phyloP scores from a whole-genome alignment of 192 early-diverging fungal genomes.

The Backusella tuberculispora region DNA sequence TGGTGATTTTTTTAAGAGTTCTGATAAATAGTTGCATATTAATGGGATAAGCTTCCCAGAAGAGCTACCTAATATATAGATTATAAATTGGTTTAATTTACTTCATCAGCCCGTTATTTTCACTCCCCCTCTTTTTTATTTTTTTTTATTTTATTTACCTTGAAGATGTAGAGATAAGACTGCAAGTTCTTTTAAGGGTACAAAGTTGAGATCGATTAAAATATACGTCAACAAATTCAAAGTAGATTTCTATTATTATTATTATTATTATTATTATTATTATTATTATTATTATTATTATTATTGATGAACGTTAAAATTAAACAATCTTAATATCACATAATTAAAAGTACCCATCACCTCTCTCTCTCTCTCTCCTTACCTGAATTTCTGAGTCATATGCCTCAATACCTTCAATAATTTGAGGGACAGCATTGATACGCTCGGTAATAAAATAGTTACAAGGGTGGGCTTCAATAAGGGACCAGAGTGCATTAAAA shows the following conservation, averaged over 20 bases:
- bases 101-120: background rate
- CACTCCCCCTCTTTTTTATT: background rate
- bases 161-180: constrained; percentile 59
- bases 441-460: constrained; percentile 64
- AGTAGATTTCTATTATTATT: constrained; percentile 50
- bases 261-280: no score
- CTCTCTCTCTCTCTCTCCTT: background rate
- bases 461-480: constrained; percentile 53
- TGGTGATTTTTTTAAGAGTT: constrained; percentile 48
- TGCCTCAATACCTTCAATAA: constrained; percentile 58
- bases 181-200: constrained; percentile 62
- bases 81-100: constrained; percentile 1
- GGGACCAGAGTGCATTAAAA: constrained; percentile 38
- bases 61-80: constrained; percentile 43
- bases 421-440: constrained; percentile 50
- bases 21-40: constrained; percentile 48
- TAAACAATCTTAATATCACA: no score
- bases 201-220: constrained; percentile 63
- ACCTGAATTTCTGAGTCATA: constrained; percentile 51
- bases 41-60: constrained; percentile 51
- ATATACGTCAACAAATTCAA: constrained; percentile 58
- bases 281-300: no score
- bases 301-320: constrained; percentile 11
- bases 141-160: constrained; percentile 32
- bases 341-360: no score